Evolutionary conservation across 495 filamentous ascomycete species (phyloP), one percentile per base, ranked within the genome.

Genomic region (Penicillium macrosclerotiorum): DNA sequence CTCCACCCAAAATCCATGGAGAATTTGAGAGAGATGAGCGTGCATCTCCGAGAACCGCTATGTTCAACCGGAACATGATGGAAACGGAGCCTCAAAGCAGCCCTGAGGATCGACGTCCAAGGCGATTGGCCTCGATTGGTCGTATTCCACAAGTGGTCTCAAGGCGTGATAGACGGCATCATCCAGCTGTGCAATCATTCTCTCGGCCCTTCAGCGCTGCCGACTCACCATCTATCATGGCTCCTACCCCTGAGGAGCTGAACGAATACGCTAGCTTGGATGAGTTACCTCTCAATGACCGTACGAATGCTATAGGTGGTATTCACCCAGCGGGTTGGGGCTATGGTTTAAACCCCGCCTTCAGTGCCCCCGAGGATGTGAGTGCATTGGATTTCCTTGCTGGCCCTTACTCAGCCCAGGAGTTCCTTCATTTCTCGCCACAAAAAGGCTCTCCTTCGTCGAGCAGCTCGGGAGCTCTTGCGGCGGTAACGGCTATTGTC

Each of bases 131-230:
- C 27, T 91, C 90, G 55, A 83, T 97, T 42, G 92, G 91, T 9
- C 85, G 92, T 8, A 97, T 97, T 48, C 92, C 92, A 16, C 83
- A 83, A 53, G 89, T 96, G 8, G 80, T 92, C 26, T 91, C 84
- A 30, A 76, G 73, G 31, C 72, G 79, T 26, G 85, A 84, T 44
- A 79, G 84, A 34, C 79, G 83, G 26, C 82, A 86, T 50, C 78
- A 76, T 42, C 82, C 82, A 4, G 82, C 88, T 3, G 76, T 85
- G 11, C 84, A 85, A 61, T 95, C 90, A 12, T 95, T 94, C 60
- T 96, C 90, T 1, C 73, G 90, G 30, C 90, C 90, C 1, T 90
- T 90, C 55, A 78, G 74, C 43, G 63, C 73, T 23, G 49, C 54
- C n/a, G 62, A 71, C 11, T 55, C 59, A 0, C 54, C 70, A 34